Evolutionary conservation across 768 basidiomycete species (phyloP).

Genomic region (Auricularia heimuer): DNA sequence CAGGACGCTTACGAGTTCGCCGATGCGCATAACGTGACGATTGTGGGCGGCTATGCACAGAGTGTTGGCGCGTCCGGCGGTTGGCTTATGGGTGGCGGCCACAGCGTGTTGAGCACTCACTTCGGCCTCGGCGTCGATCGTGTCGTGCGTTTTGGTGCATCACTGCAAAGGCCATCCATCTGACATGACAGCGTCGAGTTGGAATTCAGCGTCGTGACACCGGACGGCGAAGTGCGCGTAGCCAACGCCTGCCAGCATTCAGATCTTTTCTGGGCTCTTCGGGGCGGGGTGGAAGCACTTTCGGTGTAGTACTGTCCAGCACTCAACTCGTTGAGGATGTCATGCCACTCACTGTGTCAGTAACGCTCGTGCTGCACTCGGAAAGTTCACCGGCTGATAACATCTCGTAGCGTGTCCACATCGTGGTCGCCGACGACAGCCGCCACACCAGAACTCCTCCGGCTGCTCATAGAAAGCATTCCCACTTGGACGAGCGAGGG

Average conservation of each 20-base stretch:
- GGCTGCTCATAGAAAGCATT: background rate
- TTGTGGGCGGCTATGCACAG: constrained; percentile 3
- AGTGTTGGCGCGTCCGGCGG: constrained; percentile 4
- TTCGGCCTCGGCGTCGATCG: constrained; percentile 6
- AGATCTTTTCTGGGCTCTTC: constrained; percentile 47
- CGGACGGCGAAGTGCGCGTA: constrained; percentile 35
- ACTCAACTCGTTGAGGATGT: background rate
- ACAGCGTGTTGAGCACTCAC: background rate
- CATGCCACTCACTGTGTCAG: too few species aligned
- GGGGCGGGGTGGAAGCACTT: constrained; percentile 45
- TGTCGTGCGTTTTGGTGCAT: constrained; percentile 10
- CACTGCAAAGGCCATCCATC: too few species aligned
- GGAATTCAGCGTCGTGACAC: constrained; percentile 44
- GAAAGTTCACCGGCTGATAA: too few species aligned
- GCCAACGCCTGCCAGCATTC: constrained; percentile 37
- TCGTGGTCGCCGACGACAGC: background rate
- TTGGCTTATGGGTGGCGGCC: constrained; percentile 5
- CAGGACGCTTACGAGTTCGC: constrained; percentile 2
- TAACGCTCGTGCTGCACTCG: too few species aligned
- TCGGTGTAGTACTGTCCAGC: constrained; percentile 29
- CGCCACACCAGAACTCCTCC: background rate
- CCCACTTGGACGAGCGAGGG: background rate
- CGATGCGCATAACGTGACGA: constrained; percentile 2
- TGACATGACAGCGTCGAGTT: too few species aligned
- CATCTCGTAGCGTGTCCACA: background rate